Evolutionary conservation across 352 stramenopile species (phyloP), one percentile per base, ranked within the genome.

Genomic region (Phytophthora boehmeriae): DNA sequence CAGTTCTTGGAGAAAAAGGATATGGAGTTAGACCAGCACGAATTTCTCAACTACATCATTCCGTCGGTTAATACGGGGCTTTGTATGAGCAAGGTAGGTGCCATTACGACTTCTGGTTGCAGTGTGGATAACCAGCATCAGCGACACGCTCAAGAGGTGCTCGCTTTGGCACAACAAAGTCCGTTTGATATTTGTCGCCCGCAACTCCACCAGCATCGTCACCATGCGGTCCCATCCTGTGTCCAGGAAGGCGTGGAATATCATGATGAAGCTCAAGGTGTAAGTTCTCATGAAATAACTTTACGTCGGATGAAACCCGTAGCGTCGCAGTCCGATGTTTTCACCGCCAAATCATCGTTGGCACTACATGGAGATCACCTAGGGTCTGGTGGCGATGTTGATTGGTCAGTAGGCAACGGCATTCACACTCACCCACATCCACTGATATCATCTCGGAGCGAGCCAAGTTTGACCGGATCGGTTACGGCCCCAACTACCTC

Each of bases 1-100:
- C 85, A 93, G 53, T 91, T 93, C 17, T 57, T 93, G 55, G 83
- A 93, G 59, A 84, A 80, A 36, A 91, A 90, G 49, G 85, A 93
- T 54, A 89, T 93, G 79, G 78, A 92, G 36, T 60, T 90, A n/a
- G 85, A 93, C 42, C 80, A 92, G 66, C 77, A 80, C 41, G 85
- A 93, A 59, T 92, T 93, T 42, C 59, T 93, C 16, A 76, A 80
- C 50, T 93, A 91, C 61, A 90, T 93, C 44, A 89, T 93, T 27
- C 85, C 85, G 17, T 89, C 85, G 0, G 83, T 93, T 8, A 88
- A 81, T n/a, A 85, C 79, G 1, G 85, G 85, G 3, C 71, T 93
- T 34, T 75, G 73, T n/a, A 49, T 72, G 30, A 66, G 70, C n/a
- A 76, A 78, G 17, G 67, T 67, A 17, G 66, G 73, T 30, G 28